Percentiles rank a stretch among this genome's conserved stretches.
These are phyloP conservation scores for Xerocomellus amylosporus DNA, from an alignment of 768 basidiomycete species.

Conservation along the genomic window DNA sequence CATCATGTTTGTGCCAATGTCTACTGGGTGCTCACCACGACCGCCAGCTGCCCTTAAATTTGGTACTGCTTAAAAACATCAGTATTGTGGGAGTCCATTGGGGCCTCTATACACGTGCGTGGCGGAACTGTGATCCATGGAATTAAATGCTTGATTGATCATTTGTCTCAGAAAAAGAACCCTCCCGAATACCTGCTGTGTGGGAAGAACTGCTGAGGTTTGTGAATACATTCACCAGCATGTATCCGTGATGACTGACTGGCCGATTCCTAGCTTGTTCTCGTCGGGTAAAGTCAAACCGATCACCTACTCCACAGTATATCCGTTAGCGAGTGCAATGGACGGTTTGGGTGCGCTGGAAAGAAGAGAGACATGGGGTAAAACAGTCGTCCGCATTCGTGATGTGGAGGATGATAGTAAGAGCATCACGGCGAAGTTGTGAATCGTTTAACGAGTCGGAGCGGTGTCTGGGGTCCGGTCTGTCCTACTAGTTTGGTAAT, in stretches of 20 bases:
- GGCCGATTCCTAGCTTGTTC: constrained; percentile 51
- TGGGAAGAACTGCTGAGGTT: constrained; percentile 71
- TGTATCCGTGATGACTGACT: constrained; percentile 1
- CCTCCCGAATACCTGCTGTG: constrained; percentile 57
- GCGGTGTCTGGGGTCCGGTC: constrained; percentile 24
- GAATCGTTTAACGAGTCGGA: background rate
- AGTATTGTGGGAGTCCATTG: constrained; percentile 83
- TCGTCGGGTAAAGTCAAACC: constrained; percentile 62
- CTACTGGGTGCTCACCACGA: constrained; percentile 1
- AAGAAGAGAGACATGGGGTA: constrained; percentile 88
- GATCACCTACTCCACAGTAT: constrained; percentile 66
- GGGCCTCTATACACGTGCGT: constrained; percentile 75
- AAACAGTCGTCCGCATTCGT: constrained; percentile 67
- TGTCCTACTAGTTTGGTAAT: background rate
- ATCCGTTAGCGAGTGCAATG: constrained; percentile 60
- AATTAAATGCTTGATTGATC: background rate
- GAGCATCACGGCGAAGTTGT: constrained; percentile 45
- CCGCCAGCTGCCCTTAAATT: constrained; percentile 73
- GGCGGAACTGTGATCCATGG: background rate
- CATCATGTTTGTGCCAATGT: background rate
- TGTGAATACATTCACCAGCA: constrained; percentile 18
- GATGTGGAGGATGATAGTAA: constrained; percentile 42
- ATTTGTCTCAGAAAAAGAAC: constrained; percentile 55
- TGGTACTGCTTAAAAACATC: constrained; percentile 82
- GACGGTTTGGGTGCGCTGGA: constrained; percentile 77